Evolutionary conservation across 306 rosid genomes (phyloP).

Genomic region (Casuarina cunninghamiana): DNA sequence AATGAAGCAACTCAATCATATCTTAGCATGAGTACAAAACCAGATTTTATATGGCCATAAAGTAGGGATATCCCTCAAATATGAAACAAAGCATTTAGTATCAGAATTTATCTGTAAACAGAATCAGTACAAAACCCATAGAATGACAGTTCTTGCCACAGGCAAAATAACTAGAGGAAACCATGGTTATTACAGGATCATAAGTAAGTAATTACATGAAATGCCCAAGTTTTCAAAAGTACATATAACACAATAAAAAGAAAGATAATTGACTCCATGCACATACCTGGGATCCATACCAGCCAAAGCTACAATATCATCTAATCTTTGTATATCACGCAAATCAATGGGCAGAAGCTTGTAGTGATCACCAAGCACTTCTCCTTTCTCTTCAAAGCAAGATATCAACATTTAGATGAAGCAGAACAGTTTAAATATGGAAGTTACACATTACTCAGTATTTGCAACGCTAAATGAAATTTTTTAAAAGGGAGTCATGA

Average conservation of each 20-base stretch:
- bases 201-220: background rate
- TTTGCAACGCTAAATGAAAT: background rate
- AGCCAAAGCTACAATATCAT: slow-evolving; percentile 63
- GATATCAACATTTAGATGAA: slow-evolving; percentile 6
- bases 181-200: background rate
- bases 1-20: slow-evolving; percentile 42
- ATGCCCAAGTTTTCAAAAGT: background rate
- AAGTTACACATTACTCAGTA: background rate
- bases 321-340: slow-evolving; percentile 59
- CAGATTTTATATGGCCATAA: background rate
- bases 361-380: slow-evolving; percentile 78
- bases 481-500: background rate
- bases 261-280: slow-evolving; percentile 20
- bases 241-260: background rate
- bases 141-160: background rate
- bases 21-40: slow-evolving; percentile 18
- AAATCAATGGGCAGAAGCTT: slow-evolving; percentile 87
- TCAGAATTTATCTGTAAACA: slow-evolving; percentile 14
- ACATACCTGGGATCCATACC: slow-evolving; percentile 82
- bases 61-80: background rate
- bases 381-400: slow-evolving; percentile 78
- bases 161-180: background rate
- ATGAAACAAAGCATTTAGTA: slow-evolving; percentile 16
- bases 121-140: background rate
- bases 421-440: background rate